phyloP scores from a whole-genome alignment of 768 basidiomycete species.

The Agaricus blazei region DNA sequence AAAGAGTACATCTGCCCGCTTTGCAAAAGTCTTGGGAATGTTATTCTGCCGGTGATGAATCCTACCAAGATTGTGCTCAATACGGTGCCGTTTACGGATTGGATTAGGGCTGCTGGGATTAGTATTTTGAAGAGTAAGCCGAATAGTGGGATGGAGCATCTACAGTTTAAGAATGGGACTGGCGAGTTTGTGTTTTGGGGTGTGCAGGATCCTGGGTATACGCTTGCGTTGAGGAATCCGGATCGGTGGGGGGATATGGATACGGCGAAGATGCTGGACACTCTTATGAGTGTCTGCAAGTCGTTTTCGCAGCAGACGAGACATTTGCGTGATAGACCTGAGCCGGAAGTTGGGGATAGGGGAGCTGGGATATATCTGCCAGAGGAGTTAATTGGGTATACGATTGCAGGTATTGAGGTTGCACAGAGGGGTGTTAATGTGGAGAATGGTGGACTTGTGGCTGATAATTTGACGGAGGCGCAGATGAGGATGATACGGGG shows the following conservation, averaged over 20 bases:
- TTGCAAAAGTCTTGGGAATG: slow-evolving; percentile 95
- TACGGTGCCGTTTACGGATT: slow-evolving; percentile 69
- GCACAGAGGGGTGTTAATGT: slow-evolving; percentile 59
- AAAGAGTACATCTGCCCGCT: slow-evolving; percentile 96
- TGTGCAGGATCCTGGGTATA: slow-evolving; percentile 73
- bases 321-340: slow-evolving; percentile 72
- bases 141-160: slow-evolving; percentile 61
- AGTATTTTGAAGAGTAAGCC: slow-evolving; percentile 83
- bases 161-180: slow-evolving; percentile 76
- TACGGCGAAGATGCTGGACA: slow-evolving; percentile 79
- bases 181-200: slow-evolving; percentile 90
- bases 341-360: slow-evolving; percentile 67
- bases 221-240: slow-evolving; percentile 44
- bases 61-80: slow-evolving; percentile 48
- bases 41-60: slow-evolving; percentile 77
- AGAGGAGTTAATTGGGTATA: slow-evolving; percentile 87
- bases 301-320: slow-evolving; percentile 81
- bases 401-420: slow-evolving; percentile 76
- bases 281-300: slow-evolving; percentile 73
- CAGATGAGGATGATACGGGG: slow-evolving; percentile 76
- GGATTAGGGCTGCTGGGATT: slow-evolving; percentile 87
- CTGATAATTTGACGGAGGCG: slow-evolving; percentile 75
- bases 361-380: slow-evolving; percentile 89
- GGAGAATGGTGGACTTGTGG: slow-evolving; percentile 43
- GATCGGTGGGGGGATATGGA: slow-evolving; percentile 52